Conservation (phyloP, 805 yeast genomes). For the Debaryomyces tyrocola region DNA sequence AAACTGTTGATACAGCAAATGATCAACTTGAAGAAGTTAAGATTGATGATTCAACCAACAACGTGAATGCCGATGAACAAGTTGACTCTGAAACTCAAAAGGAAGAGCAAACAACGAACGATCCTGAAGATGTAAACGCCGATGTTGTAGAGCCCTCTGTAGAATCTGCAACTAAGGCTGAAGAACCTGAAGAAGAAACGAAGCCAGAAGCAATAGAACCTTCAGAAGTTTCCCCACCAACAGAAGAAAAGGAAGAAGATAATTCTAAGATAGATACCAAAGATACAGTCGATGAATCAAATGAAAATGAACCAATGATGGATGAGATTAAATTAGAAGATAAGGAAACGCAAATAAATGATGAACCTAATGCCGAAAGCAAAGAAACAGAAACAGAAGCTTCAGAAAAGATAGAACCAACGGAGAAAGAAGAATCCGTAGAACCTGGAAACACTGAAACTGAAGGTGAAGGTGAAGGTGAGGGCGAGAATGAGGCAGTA, state of each 20-base stretch:
- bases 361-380: not conserved
- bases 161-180: slow-evolving; percentile 3
- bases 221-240: not conserved
- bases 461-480: slow-evolving; percentile 4
- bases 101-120: not conserved
- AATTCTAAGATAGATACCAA: not conserved
- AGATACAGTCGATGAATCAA: not conserved
- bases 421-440: not conserved
- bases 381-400: not conserved
- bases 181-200: not conserved
- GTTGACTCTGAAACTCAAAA: not conserved
- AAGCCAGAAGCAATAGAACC: not conserved
- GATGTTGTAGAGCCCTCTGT: not conserved
- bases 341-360: not conserved
- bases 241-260: too few species aligned
- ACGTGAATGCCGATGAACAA: not conserved
- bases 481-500: slow-evolving; percentile 7
- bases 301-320: not conserved
- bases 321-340: not conserved
- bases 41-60: not conserved
- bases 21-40: not conserved
- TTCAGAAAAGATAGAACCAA: not conserved
- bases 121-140: not conserved
- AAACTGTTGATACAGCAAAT: not conserved
- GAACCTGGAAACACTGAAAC: not conserved